A percentile compares a stretch with the other conserved stretches of the same genome.
Conservation (phyloP, 2,329 filamentous ascomycete species). For the Huntiella bhutanensis region DNA sequence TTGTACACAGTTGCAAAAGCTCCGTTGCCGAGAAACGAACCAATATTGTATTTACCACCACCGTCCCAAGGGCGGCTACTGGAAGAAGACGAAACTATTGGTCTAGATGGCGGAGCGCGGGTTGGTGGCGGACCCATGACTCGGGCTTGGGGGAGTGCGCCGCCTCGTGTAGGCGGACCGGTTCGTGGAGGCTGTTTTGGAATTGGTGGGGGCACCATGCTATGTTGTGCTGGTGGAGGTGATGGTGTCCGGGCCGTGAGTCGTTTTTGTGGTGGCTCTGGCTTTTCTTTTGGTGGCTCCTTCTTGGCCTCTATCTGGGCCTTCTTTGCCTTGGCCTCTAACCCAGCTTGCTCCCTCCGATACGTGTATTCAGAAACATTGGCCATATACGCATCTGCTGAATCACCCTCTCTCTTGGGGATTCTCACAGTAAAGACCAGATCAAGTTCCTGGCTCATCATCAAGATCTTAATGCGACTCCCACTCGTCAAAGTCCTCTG, state of each 20-base stretch:
- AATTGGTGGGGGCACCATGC: neutral
- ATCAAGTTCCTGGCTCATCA: conserved; percentile 33
- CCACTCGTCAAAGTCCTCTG: conserved; percentile 51
- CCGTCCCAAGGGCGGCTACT: conserved; percentile 45
- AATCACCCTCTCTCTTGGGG: conserved; percentile 50
- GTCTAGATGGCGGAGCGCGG: neutral
- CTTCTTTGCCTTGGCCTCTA: no score
- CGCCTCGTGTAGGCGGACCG: neutral
- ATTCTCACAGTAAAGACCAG: conserved; percentile 74
- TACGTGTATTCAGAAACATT: conserved; percentile 43
- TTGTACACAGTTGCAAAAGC: conserved; percentile 91
- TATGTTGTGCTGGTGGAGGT: neutral
- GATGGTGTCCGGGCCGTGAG: neutral
- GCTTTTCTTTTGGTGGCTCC: conserved; percentile 1
- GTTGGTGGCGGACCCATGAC: neutral
- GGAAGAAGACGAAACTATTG: neutral
- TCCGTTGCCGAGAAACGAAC: conserved; percentile 69
- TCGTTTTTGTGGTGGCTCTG: neutral
- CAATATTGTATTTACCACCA: conserved; percentile 65
- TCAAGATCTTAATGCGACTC: conserved; percentile 51
- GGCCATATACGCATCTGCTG: conserved; percentile 43
- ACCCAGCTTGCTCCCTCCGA: neutral
- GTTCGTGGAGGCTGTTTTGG: neutral
- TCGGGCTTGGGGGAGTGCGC: neutral
- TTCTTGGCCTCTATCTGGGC: neutral